Evolutionary conservation across 2,329 filamentous ascomycete genomes (phyloP).

Genomic region (Ophiostoma sp.): DNA sequence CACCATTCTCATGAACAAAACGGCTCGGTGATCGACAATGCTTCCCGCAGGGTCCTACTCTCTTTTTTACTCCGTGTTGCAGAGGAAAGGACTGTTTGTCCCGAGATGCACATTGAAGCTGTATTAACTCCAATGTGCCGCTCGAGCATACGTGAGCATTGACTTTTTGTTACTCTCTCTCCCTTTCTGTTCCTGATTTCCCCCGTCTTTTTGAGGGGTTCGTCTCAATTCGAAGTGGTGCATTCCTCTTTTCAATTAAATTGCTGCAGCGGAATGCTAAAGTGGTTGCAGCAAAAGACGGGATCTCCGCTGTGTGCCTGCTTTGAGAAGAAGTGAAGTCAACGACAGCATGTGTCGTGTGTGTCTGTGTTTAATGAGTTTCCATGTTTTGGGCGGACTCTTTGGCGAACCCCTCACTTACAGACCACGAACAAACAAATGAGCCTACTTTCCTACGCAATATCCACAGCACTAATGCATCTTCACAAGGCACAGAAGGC

Average conservation of each 20-base stretch:
- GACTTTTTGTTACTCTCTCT: not conserved
- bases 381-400: not conserved
- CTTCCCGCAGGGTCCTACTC: constrained; percentile 12
- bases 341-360: not conserved
- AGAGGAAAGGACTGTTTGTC: not conserved
- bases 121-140: not conserved
- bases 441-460: not conserved
- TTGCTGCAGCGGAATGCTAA: not conserved
- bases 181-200: not conserved
- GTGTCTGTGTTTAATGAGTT: constrained; percentile 7
- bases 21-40: constrained; percentile 5
- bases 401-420: not conserved
- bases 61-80: not conserved
- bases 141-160: not conserved
- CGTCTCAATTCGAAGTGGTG: not conserved
- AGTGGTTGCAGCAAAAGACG: constrained; percentile 14
- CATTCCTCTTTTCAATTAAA: not conserved
- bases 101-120: not conserved
- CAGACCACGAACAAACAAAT: not conserved
- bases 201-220: not conserved
- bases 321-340: not conserved
- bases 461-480: not conserved
- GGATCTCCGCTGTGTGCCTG: not conserved
- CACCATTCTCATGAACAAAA: not conserved
- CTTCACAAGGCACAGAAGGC: not conserved